These are phyloP conservation scores for Stachybotrys chlorohalonatus DNA, from an alignment of 2,329 filamentous ascomycete species.

Conservation along the genomic window DNA sequence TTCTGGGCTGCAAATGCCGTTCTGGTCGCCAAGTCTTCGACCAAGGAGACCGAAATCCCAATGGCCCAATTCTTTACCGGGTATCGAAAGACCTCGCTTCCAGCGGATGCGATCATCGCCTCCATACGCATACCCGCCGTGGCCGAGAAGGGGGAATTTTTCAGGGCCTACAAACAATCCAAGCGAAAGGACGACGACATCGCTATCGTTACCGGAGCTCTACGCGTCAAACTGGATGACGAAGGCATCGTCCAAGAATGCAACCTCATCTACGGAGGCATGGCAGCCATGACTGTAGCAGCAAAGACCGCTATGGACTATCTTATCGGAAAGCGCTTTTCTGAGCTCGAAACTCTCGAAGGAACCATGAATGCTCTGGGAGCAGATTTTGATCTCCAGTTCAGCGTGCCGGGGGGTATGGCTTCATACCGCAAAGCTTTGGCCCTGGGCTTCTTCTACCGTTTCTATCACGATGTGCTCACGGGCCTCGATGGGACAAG, in stretches of 20 bases:
- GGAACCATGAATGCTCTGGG: conserved; percentile 86
- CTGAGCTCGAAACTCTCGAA: conserved; percentile 75
- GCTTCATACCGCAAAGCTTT: conserved; percentile 89
- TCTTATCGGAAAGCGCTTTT: conserved; percentile 68
- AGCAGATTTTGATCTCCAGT: conserved; percentile 77
- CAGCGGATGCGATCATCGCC: conserved; percentile 74
- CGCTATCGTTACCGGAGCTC: conserved; percentile 85
- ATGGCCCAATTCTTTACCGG: conserved; percentile 91
- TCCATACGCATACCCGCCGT: conserved; percentile 79
- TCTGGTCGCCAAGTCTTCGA: conserved; percentile 69
- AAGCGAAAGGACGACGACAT: conserved; percentile 98
- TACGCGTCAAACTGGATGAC: conserved; percentile 64
- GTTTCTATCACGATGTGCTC: conserved; percentile 88
- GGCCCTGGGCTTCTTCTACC: conserved; percentile 90
- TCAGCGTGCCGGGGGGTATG: conserved; percentile 94
- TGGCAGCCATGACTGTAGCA: conserved; percentile 86
- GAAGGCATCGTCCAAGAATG: conserved; percentile 62
- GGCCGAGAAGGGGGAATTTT: conserved; percentile 66
- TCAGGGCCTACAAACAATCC: conserved; percentile 88
- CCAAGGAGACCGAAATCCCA: conserved; percentile 71
- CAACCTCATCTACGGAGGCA: conserved; percentile 85
- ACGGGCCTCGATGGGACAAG: conserved; percentile 43
- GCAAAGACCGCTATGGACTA: conserved; percentile 71
- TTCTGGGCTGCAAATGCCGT: conserved; percentile 80
- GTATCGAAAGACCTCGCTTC: conserved; percentile 76